Evolutionary conservation across 1,284 basidiomycete genomes (phyloP), one percentile per base, ranked within the genome.

Genomic region (Naganishia sp.): DNA sequence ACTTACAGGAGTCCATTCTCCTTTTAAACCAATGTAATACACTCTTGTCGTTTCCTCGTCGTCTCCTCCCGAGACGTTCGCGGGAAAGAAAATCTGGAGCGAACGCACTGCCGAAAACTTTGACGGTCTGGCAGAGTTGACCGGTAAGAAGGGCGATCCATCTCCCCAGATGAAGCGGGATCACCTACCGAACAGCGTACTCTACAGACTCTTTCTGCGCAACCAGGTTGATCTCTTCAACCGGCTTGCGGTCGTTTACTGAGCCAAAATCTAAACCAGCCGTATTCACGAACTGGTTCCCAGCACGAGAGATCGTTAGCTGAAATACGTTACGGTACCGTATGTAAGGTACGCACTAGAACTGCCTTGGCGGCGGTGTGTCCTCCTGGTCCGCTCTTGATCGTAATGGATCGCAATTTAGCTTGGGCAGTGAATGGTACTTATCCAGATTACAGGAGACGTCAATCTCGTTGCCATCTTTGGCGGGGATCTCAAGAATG

Each of bases 401-500:
- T 70, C 1, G 75, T 77, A 25, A 80, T 78, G 1, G 75, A 75
- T 6, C 79, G 70, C n/a, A 80, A 61, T n/a, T 76, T 76, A 10
- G 79, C 74, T 35, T 75, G 76, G 0, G 77, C 73, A 0, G 71
- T 77, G 71, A 80, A 80, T 15, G 79, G 79, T 55, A 80, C 79
- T 79, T 67, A 28, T 32, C 1, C 18, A 18, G 15, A 39, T 41
- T 17, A 5, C 9, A 1, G 4, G 17, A 41, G 39, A 5, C 17
- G 45, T 17, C 25, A 25, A 41, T 42, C 11, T 25, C 9, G 28
- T 15, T 47, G 43, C 23, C 45, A 23, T 25, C 49, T 35, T 31
- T 13, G 35, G 13, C 53, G 9, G 17, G 52, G 21, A 21, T 49
- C 21, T 2, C 21, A 23, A 23, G 25, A 6, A 4, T 7, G 10